Conservation (phyloP, 169 alveolate genomes). For the Theileria orientalis region DNA sequence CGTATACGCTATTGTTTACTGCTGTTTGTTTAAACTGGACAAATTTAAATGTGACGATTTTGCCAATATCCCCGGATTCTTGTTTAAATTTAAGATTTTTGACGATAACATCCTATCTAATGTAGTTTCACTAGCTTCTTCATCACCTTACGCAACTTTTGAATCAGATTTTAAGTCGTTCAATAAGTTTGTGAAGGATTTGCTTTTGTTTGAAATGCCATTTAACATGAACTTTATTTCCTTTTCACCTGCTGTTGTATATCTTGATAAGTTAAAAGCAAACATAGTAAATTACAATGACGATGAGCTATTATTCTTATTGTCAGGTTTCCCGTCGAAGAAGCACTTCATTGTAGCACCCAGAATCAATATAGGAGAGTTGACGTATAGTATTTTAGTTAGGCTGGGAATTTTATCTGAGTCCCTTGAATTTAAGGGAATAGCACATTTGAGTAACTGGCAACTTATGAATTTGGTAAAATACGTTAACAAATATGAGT, state of each 20-base stretch:
- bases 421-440: background rate
- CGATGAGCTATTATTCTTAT: background rate
- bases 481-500: background rate
- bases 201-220: background rate
- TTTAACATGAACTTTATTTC: background rate
- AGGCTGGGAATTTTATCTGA: background rate
- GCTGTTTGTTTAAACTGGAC: slow-evolving; percentile 1
- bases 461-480: background rate
- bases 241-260: background rate
- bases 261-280: background rate
- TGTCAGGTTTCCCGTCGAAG: background rate
- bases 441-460: background rate
- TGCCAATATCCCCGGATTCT: slow-evolving; percentile 12
- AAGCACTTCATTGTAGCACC: background rate
- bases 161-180: background rate
- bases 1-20: slow-evolving; percentile 31
- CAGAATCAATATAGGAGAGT: background rate
- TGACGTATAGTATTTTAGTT: background rate
- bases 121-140: background rate
- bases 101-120: background rate
- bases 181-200: slow-evolving; percentile 2
- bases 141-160: background rate
- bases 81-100: slow-evolving; percentile 19
- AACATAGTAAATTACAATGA: background rate
- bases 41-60: slow-evolving; percentile 8